Evolutionary conservation across 495 filamentous ascomycete species (phyloP).

Genomic region (Penicillium daleae): DNA sequence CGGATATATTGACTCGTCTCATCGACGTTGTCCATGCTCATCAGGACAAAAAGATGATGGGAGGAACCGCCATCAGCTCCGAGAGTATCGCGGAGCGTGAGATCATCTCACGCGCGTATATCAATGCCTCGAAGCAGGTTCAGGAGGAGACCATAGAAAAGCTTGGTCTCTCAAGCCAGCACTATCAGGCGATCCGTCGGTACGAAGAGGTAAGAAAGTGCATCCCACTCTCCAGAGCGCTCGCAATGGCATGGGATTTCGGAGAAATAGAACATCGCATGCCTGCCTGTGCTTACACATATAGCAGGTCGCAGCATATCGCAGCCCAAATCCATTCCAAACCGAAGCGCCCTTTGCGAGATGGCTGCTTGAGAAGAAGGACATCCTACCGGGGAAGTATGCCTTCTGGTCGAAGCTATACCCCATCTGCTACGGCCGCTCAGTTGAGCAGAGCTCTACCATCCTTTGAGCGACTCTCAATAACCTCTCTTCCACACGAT

Average conservation of each 20-base stretch:
- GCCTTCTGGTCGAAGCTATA: conserved; percentile 43
- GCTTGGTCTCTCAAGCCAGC: conserved; percentile 33
- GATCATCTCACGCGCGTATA: conserved; percentile 30
- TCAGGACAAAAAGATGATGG: conserved; percentile 30
- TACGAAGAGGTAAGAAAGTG: conserved; percentile 37
- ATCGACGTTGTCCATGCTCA: conserved; percentile 40
- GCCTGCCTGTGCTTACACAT: conserved; percentile 15
- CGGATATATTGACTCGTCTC: conserved; percentile 44
- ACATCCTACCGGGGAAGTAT: conserved; percentile 30
- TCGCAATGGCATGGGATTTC: neutral
- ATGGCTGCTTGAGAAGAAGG: conserved; percentile 37
- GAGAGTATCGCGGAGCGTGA: conserved; percentile 23
- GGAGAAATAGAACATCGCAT: neutral
- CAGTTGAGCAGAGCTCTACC: conserved; percentile 35
- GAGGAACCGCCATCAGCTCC: conserved; percentile 26
- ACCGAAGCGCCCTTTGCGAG: conserved; percentile 41
- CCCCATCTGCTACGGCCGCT: conserved; percentile 42
- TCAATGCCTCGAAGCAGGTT: conserved; percentile 33
- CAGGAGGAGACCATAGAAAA: conserved; percentile 25
- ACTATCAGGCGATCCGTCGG: conserved; percentile 36
- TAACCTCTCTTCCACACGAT: neutral
- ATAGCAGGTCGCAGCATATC: conserved; percentile 36
- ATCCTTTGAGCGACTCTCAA: conserved; percentile 1
- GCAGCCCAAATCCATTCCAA: conserved; percentile 38
- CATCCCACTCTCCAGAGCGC: neutral